Evolutionary conservation across 306 rosid genomes (phyloP), one percentile per base, ranked within the genome.

Genomic region (Corylus heterophylla): DNA sequence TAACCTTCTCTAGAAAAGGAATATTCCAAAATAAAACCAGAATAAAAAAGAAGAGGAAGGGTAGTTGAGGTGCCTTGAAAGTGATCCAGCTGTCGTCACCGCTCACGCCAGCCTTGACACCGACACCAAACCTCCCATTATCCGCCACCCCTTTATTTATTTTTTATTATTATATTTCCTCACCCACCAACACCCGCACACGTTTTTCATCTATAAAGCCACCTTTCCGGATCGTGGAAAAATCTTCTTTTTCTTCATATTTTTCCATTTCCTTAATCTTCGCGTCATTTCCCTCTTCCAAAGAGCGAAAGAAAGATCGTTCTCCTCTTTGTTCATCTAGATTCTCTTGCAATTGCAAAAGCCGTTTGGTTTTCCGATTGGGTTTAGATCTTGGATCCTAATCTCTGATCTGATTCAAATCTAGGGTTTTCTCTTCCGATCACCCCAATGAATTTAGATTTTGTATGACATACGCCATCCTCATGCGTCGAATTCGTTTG

Each of bases 401-500:
- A 47, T 54, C 17, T 20, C 55, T 35, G 47, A 73, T 52, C 27
- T 54, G 50, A 10, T 22, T 8, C 47, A 45, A 27, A 59, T 59
- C 59, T 35, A 47, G 68, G 80, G 77, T 71, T 59, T 55, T 63
- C 20, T n/a, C 14, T 0, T 76, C n/a, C 49, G 77, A 61, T 74
- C 68, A 12, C 54, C 54, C 78, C 86, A 3, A 84, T 87, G 88
- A 76, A 76, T 88, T 68, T 78, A 74, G 85, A 51, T 18, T 83
- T 82, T 83, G 73, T 86, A 79, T 87, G 87, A 91, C 84, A 62
- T 20, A 13, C 18, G 58, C 79, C 71, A 66, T 63, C 54, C 85
- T 63, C 18, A 87, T 78, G 89, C 81, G 81, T 74, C 89, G 90
- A 49, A 71, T 89, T 74, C 89, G 89, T 68, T 50, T 89, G 76